Percentiles rank a stretch among this genome's conserved stretches.
phyloP scores from a whole-genome alignment of 768 basidiomycete species.

The Nevesoporus exiguus region DNA sequence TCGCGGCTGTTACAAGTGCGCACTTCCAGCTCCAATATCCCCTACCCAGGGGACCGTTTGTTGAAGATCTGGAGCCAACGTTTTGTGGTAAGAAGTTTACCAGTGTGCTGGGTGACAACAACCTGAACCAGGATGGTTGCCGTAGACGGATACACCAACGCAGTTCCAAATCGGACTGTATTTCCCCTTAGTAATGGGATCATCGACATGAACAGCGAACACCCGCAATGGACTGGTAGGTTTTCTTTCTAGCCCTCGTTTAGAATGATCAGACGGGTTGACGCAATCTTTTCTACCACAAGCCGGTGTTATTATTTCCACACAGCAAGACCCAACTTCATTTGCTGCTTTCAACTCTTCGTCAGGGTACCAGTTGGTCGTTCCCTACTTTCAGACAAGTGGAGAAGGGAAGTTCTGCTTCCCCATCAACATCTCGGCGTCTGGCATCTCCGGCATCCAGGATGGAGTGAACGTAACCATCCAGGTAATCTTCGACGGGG shows the following conservation, averaged over 20 bases:
- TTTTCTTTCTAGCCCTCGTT: neutral
- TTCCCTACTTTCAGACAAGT: slow-evolving; percentile 46
- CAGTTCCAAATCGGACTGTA: slow-evolving; percentile 52
- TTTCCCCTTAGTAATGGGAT: slow-evolving; percentile 69
- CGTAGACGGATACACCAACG: slow-evolving; percentile 59
- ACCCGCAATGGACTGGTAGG: slow-evolving; percentile 56
- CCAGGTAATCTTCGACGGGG: slow-evolving; percentile 63
- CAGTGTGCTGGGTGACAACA: neutral
- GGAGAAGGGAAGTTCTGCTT: slow-evolving; percentile 68
- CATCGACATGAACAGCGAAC: slow-evolving; percentile 63
- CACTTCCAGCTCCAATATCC: slow-evolving; percentile 85
- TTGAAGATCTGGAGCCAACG: slow-evolving; percentile 49
- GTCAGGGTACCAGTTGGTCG: slow-evolving; percentile 34
- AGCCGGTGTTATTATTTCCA: slow-evolving; percentile 57
- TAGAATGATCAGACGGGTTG: neutral
- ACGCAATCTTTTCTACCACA: slow-evolving; percentile 10
- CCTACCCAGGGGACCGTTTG: slow-evolving; percentile 65
- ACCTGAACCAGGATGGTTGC: neutral
- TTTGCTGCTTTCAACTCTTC: slow-evolving; percentile 60
- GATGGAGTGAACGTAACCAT: slow-evolving; percentile 74
- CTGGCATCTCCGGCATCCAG: slow-evolving; percentile 46
- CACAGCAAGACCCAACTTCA: slow-evolving; percentile 53
- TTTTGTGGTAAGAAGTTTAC: slow-evolving; percentile 59
- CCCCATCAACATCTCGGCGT: slow-evolving; percentile 54
- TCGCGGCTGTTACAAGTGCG: slow-evolving; percentile 48